These are phyloP conservation scores for Neurospora sp. DNA, from an alignment of 495 filamentous ascomycete genomes.

Conservation along the genomic window DNA sequence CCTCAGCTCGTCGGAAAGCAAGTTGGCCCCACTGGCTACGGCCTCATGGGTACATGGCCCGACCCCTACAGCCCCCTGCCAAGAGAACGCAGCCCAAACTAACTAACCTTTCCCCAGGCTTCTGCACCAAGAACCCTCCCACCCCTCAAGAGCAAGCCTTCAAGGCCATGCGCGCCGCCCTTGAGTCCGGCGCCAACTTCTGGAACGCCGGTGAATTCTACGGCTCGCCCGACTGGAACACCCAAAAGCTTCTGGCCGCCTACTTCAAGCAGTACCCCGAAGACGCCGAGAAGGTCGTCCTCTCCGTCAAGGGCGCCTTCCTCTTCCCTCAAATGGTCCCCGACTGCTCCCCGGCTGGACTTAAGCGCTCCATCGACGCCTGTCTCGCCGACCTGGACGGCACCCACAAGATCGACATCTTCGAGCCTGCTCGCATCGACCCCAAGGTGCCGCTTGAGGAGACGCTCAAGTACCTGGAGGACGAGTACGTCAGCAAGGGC, in stretches of 20 bases:
- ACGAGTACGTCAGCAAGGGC: conserved; percentile 56
- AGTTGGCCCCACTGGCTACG: conserved; percentile 41
- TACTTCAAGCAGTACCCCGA: conserved; percentile 62
- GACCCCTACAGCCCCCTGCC: neutral
- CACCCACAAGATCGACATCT: conserved; percentile 73
- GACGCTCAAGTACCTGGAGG: conserved; percentile 43
- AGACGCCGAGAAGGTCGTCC: conserved; percentile 54
- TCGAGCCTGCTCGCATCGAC: conserved; percentile 66
- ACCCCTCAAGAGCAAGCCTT: conserved; percentile 32
- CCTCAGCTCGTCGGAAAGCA: conserved; percentile 36
- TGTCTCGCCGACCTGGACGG: conserved; percentile 51
- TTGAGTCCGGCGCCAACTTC: conserved; percentile 53
- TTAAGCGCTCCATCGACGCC: conserved; percentile 56
- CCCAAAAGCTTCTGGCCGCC: conserved; percentile 46
- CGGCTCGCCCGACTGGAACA: conserved; percentile 56
- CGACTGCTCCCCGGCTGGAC: conserved; percentile 50
- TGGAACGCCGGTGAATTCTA: conserved; percentile 81
- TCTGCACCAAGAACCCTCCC: neutral
- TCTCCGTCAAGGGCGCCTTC: conserved; percentile 55
- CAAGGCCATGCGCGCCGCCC: conserved; percentile 53
- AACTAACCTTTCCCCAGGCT: neutral
- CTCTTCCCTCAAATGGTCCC: conserved; percentile 18
- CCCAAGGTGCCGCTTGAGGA: conserved; percentile 29
- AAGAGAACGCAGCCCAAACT: neutral
- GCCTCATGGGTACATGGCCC: conserved; percentile 37